These are phyloP conservation scores for Eudorina sp. DNA, from an alignment of 139 green algal species.

Conservation along the genomic window DNA sequence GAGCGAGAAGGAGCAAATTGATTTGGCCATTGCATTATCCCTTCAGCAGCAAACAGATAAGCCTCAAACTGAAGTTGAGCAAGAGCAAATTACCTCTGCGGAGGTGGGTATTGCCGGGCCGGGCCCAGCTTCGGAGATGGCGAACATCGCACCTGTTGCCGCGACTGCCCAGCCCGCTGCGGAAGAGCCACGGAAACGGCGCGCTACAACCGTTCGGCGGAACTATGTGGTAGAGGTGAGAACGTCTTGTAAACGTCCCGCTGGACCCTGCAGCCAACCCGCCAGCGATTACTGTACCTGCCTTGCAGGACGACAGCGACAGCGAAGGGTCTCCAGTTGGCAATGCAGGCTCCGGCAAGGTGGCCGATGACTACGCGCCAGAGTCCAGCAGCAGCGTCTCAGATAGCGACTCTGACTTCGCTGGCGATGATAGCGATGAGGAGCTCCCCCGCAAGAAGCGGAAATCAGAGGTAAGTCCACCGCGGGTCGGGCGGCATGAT, in stretches of 20 bases:
- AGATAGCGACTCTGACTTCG: slow-evolving; percentile 15
- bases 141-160: neutral
- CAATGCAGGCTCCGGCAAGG: neutral
- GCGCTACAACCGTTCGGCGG: neutral
- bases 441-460: slow-evolving; percentile 30
- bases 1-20: slow-evolving; percentile 26
- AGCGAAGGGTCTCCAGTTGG: neutral
- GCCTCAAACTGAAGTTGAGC: too few species aligned
- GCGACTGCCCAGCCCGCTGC: neutral
- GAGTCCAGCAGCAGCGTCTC: neutral
- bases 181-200: neutral
- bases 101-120: too few species aligned
- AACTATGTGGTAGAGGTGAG: neutral
- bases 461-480: neutral
- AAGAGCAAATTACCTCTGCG: too few species aligned
- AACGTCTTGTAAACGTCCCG: neutral
- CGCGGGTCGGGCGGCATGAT: too few species aligned
- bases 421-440: slow-evolving; percentile 26
- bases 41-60: neutral
- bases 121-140: too few species aligned
- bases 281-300: too few species aligned
- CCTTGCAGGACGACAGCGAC: slow-evolving; percentile 3
- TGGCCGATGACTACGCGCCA: neutral
- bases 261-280: too few species aligned
- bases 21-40: neutral